Conservation (phyloP, 768 basidiomycete species). For the Calocybe gangraenosa region DNA sequence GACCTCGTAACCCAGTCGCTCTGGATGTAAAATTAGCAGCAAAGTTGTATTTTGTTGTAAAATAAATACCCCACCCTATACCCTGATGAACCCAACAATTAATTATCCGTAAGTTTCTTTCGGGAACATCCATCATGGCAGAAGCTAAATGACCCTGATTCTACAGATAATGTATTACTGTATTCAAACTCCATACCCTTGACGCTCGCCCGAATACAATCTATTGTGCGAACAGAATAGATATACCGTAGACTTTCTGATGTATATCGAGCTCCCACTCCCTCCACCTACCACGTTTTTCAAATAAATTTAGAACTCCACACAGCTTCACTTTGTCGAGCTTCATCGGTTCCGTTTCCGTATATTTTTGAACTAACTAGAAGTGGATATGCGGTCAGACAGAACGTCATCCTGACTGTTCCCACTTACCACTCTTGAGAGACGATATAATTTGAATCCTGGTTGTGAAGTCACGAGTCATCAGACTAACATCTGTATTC, state of each 20-base stretch:
- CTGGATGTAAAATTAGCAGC: constrained; percentile 5
- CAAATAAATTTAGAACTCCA: constrained; percentile 52
- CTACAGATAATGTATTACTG: constrained; percentile 18
- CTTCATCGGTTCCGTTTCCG: constrained; percentile 44
- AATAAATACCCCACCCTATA: constrained; percentile 8
- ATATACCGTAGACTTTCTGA: not conserved
- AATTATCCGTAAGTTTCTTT: constrained; percentile 15
- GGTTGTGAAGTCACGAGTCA: constrained; percentile 51
- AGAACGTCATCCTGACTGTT: constrained; percentile 1
- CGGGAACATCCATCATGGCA: constrained; percentile 7
- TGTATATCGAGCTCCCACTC: not conserved
- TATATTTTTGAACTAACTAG: constrained; percentile 46
- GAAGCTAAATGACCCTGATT: constrained; percentile 15
- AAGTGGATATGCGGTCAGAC: constrained; percentile 17
- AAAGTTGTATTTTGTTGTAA: constrained; percentile 15
- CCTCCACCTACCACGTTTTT: constrained; percentile 6
- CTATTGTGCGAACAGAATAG: not conserved
- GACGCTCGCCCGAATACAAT: constrained; percentile 8
- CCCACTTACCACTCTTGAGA: constrained; percentile 42
- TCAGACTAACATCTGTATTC: constrained; percentile 41
- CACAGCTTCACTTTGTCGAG: constrained; percentile 45
- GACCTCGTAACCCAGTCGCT: constrained; percentile 8
- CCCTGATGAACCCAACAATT: constrained; percentile 6
- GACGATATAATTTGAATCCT: constrained; percentile 51
- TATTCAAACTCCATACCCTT: not conserved